phyloP scores from a whole-genome alignment of 2,329 filamentous ascomycete genomes.

The Epichloe typhina region DNA sequence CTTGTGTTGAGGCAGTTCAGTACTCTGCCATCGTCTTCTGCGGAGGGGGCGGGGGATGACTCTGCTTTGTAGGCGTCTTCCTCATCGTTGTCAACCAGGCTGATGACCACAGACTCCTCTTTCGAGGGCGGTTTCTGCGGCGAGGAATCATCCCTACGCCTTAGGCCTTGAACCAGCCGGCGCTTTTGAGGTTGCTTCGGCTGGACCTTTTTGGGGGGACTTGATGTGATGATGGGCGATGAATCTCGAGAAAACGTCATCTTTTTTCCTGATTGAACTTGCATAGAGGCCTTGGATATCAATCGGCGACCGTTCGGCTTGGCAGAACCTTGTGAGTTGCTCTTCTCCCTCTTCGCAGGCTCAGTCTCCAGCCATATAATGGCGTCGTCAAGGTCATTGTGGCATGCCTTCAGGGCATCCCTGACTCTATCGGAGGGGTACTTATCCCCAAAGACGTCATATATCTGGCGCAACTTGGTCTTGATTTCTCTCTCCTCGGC shows the following conservation, averaged over 20 bases:
- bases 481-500: slow-evolving; percentile 23
- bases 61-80: slow-evolving; percentile 28
- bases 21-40: slow-evolving; percentile 34
- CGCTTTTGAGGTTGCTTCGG: slow-evolving; percentile 12
- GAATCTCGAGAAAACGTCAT: slow-evolving; percentile 8
- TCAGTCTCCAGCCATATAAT: slow-evolving; percentile 17
- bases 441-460: slow-evolving; percentile 19
- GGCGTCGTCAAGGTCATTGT: slow-evolving; percentile 24
- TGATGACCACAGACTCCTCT: slow-evolving; percentile 21
- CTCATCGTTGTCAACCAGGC: slow-evolving; percentile 26
- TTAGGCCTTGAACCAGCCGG: slow-evolving; percentile 25
- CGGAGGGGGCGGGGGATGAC: slow-evolving; percentile 15
- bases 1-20: slow-evolving; percentile 77
- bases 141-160: slow-evolving; percentile 13
- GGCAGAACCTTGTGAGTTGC: neutral
- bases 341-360: slow-evolving; percentile 1
- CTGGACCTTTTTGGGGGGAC: slow-evolving; percentile 16
- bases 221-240: slow-evolving; percentile 12
- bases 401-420: slow-evolving; percentile 19
- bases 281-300: slow-evolving; percentile 18
- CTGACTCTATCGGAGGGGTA: slow-evolving; percentile 18
- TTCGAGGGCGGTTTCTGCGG: slow-evolving; percentile 13
- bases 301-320: slow-evolving; percentile 17
- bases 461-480: slow-evolving; percentile 23
- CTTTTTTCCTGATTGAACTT: slow-evolving; percentile 8